These are phyloP conservation scores for Nothophaeocryptopus gaeumannii DNA, from an alignment of 2,329 filamentous ascomycete species.

Conservation along the genomic window DNA sequence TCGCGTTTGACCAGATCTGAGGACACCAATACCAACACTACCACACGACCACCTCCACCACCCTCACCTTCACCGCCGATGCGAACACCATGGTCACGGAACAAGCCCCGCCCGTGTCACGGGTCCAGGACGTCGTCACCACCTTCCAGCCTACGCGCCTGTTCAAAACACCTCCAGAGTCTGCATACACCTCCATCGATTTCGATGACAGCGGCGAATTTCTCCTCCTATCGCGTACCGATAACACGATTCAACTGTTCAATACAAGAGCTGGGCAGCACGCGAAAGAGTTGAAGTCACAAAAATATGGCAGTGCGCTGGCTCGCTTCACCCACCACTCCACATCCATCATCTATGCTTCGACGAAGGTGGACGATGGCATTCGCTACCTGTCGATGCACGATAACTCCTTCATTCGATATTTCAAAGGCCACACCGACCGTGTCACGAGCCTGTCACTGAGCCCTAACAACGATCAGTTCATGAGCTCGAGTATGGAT, in stretches of 20 bases:
- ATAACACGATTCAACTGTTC: slow-evolving; percentile 94
- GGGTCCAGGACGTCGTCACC: slow-evolving; percentile 73
- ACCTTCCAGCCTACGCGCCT: slow-evolving; percentile 68
- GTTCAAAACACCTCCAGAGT: slow-evolving; percentile 49
- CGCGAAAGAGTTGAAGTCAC: slow-evolving; percentile 84
- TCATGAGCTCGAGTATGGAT: slow-evolving; percentile 87
- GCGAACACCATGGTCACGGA: slow-evolving; percentile 25
- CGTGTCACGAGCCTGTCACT: slow-evolving; percentile 80
- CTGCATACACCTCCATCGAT: slow-evolving; percentile 82
- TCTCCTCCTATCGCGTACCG: slow-evolving; percentile 84
- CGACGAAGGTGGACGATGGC: slow-evolving; percentile 89
- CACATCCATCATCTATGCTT: slow-evolving; percentile 90
- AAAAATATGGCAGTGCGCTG: slow-evolving; percentile 94
- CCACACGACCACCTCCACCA: not conserved
- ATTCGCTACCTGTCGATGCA: slow-evolving; percentile 86
- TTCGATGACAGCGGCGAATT: slow-evolving; percentile 95
- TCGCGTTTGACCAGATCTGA: not conserved
- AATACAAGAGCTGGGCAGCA: slow-evolving; percentile 87
- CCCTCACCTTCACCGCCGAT: not conserved
- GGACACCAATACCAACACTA: not conserved
- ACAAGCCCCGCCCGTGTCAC: slow-evolving; percentile 42
- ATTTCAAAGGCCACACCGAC: slow-evolving; percentile 87
- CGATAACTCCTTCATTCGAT: slow-evolving; percentile 93
- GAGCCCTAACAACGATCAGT: slow-evolving; percentile 82
- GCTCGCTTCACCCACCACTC: slow-evolving; percentile 91